phyloP scores from a whole-genome alignment of 2,329 filamentous ascomycete species.

The Tolypocladium amazonense region DNA sequence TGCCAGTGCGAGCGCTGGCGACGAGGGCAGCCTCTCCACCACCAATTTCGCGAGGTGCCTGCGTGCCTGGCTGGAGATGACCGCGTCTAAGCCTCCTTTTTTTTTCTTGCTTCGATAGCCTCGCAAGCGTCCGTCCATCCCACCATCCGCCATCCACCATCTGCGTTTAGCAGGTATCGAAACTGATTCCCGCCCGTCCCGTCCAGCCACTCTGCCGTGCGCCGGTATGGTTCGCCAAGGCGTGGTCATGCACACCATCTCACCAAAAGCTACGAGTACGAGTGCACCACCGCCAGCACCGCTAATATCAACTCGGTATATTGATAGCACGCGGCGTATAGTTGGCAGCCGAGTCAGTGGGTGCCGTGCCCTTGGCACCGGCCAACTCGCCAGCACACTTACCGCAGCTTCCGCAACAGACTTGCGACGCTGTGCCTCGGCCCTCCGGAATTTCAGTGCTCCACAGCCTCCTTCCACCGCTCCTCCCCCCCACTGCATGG shows the following conservation, averaged over 20 bases:
- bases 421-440: not conserved
- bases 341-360: not conserved
- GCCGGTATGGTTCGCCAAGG: not conserved
- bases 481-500: constrained; percentile 2
- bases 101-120: not conserved
- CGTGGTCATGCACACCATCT: not conserved
- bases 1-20: not conserved
- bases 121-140: not conserved
- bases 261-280: not conserved
- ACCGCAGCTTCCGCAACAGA: not conserved
- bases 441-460: not conserved
- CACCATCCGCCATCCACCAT: not conserved
- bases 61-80: not conserved
- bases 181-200: not conserved
- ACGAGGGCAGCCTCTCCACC: not conserved
- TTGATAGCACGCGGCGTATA: not conserved
- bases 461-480: not conserved
- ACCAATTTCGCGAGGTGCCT: not conserved
- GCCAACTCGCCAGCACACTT: not conserved
- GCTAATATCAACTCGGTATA: not conserved
- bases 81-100: not conserved
- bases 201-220: not conserved
- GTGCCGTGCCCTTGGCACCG: not conserved
- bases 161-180: not conserved
- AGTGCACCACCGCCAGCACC: not conserved